Percentiles rank a stretch among this genome's conserved stretches.
phyloP scores from a whole-genome alignment of 208 protist species.

The Crithidia acanthocephali region DNA sequence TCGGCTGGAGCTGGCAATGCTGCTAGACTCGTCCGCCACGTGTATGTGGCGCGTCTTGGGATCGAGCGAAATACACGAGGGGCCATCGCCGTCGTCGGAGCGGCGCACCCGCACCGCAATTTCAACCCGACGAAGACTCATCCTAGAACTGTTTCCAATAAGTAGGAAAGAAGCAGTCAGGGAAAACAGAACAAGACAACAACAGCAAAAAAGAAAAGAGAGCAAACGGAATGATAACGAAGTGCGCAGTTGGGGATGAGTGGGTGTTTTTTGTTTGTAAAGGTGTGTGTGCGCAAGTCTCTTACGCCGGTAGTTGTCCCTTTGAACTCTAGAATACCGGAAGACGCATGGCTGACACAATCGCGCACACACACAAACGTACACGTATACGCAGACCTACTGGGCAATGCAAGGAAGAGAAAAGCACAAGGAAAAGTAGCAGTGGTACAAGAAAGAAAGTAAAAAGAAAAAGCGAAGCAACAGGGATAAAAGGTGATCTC shows the following conservation, averaged over 20 bases:
- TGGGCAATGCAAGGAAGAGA: too few relatives aligned
- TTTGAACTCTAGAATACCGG: not conserved
- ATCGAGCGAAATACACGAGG: slow-evolving; percentile 49
- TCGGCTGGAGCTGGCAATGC: slow-evolving; percentile 5
- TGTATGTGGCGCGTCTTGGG: slow-evolving; percentile 15
- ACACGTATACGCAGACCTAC: too few relatives aligned
- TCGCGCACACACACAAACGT: too few relatives aligned
- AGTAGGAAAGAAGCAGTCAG: not conserved
- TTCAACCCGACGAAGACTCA: slow-evolving; percentile 60
- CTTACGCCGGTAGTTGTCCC: not conserved
- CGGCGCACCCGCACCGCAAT: slow-evolving; percentile 76
- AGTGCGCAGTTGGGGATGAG: too few relatives aligned
- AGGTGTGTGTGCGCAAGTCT: too few relatives aligned
- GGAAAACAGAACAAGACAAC: too few relatives aligned
- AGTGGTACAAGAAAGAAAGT: not conserved
- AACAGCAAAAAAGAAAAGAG: too few relatives aligned
- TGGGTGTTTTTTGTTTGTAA: too few relatives aligned
- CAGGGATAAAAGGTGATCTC: too few relatives aligned
- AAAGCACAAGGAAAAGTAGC: too few relatives aligned
- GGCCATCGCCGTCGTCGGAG: slow-evolving; percentile 11
- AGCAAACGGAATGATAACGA: not conserved
- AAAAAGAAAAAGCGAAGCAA: slow-evolving; percentile 1
- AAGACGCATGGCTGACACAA: too few relatives aligned
- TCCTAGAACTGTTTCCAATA: not conserved
- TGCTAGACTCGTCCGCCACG: slow-evolving; percentile 29